phyloP scores from a whole-genome alignment of 2,329 filamentous ascomycete species.

The Thelonectria rubi region DNA sequence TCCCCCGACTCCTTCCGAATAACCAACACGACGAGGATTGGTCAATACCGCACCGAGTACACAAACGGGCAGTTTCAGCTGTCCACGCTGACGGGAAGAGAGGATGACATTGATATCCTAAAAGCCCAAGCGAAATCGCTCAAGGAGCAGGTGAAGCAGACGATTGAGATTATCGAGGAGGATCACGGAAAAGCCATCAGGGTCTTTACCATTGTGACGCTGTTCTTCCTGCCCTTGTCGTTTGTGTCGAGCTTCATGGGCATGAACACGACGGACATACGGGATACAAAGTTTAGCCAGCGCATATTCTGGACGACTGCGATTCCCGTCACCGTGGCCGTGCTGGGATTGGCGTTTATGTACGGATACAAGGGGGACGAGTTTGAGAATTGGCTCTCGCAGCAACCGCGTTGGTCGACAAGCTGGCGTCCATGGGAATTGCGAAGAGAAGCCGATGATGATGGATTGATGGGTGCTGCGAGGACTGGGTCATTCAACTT shows the following conservation, averaged over 20 bases:
- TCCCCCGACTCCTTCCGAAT: not conserved
- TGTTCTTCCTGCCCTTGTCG: slow-evolving; percentile 49
- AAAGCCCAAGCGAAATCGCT: slow-evolving; percentile 15
- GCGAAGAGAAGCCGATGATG: not conserved
- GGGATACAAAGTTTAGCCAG: slow-evolving; percentile 49
- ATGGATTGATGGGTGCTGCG: not conserved
- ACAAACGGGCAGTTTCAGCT: not conserved
- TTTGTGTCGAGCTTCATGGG: slow-evolving; percentile 48
- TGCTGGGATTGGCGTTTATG: not conserved
- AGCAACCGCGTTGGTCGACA: not conserved
- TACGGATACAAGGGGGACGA: slow-evolving; percentile 5
- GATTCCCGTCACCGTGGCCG: slow-evolving; percentile 48
- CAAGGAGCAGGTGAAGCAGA: slow-evolving; percentile 39
- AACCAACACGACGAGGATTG: slow-evolving; percentile 3
- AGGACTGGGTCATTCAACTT: not conserved
- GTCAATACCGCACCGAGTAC: not conserved
- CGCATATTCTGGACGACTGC: slow-evolving; percentile 53
- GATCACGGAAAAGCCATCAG: slow-evolving; percentile 45
- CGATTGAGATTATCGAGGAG: slow-evolving; percentile 42
- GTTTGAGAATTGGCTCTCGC: not conserved
- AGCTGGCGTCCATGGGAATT: not conserved
- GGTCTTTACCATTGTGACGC: slow-evolving; percentile 52
- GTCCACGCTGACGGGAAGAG: not conserved
- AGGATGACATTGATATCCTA: not conserved
- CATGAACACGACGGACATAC: slow-evolving; percentile 56